Evolutionary conservation across 495 filamentous ascomycete genomes (phyloP).

Genomic region (Penicillium dipodomyicola): DNA sequence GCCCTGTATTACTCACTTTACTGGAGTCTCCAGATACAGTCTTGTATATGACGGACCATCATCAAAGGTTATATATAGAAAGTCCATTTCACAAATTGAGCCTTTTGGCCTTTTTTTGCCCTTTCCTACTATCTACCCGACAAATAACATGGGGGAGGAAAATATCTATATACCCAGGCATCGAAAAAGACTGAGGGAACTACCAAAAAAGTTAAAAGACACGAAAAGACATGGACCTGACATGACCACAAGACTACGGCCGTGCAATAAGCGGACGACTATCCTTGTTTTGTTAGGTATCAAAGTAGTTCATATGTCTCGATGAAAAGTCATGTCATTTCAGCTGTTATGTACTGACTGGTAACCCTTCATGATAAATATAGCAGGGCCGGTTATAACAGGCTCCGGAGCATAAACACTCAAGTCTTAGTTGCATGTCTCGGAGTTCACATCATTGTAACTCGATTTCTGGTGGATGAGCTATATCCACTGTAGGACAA

Average conservation of each 20-base stretch:
- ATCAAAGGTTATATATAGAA: too few species aligned
- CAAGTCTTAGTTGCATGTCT: background rate
- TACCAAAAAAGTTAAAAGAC: too few species aligned
- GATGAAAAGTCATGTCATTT: background rate
- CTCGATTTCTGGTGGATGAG: background rate
- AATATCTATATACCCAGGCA: too few species aligned
- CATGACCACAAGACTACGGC: too few species aligned
- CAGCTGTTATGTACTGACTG: background rate
- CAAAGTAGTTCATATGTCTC: background rate
- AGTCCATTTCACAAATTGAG: too few species aligned
- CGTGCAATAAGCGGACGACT: too few species aligned
- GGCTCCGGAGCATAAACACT: background rate
- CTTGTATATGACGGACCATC: background rate
- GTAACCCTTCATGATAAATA: background rate
- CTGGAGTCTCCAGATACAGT: background rate
- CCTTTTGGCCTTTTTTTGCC: too few species aligned
- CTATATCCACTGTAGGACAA: background rate
- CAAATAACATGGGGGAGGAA: too few species aligned
- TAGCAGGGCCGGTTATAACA: background rate
- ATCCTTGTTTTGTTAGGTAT: background rate
- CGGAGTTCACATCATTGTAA: background rate
- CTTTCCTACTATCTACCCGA: too few species aligned
- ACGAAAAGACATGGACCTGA: too few species aligned
- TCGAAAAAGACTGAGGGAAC: too few species aligned
- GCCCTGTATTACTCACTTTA: background rate